Base-by-base conservation (phyloP, 106 monocot species). In the Posidonia australis region DNA sequence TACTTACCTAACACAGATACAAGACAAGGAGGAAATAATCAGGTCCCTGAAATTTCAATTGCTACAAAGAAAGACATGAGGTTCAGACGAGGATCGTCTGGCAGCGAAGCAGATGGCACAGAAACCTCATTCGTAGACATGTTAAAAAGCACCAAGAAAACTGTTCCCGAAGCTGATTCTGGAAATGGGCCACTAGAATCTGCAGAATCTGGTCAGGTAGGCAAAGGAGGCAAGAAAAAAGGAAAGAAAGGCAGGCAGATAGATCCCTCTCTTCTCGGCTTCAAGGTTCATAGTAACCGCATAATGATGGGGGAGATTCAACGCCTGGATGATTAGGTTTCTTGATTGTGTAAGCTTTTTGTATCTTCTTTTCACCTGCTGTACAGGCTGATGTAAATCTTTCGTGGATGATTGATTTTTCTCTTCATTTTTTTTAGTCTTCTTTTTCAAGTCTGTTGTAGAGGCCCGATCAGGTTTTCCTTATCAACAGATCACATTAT, bases 281-380 rank as follows among this genome's bases (percentile, higher is more conserved):
- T 89, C 67, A 89, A 84, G 72, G 88, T 89, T 56, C 88, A 89
- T 46, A 89, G 88, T 65, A 89, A 89, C 72, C 84, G 88, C 20
- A 82, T 82, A 58, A 72, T 89, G 88, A 89, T 82, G 88, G 88
- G 88, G 52, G 88, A 89, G 77, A 89, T 89, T 51, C 81, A 84
- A 16, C 84, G 88, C n/a, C 70, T 64, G 1, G 82, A 84, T 48
- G 74, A 82, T 65, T 62, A 59, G 42, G 0, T 45, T 26, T 45
- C 16, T 13, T 10, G 0, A 6, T 26, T 44, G 4, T 47, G n/a
- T n/a, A n/a, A n/a, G 7, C 23, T 20, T 46, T 64, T 49, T 49
- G 49, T 49, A 55, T 45, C 16, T 64, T 64, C 25, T 47, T 36
- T n/a, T 0, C 20, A 59, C n/a, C 4, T 21, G 21, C 10, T 62